Evolutionary conservation across 768 basidiomycete genomes (phyloP).

Genomic region (Russula compacta): DNA sequence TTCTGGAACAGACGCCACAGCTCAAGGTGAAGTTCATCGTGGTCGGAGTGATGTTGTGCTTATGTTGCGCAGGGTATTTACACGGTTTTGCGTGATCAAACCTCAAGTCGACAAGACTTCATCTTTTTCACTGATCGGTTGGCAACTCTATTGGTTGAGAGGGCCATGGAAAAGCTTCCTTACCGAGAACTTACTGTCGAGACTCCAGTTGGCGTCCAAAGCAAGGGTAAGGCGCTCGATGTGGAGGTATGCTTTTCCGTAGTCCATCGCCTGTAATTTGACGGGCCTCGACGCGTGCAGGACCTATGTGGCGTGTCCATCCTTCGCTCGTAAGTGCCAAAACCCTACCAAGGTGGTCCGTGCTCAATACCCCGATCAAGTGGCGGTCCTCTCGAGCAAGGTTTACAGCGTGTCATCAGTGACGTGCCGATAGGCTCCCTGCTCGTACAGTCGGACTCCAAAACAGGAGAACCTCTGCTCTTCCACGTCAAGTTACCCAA

Average conservation of each 20-base stretch:
- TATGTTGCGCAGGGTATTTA: slow-evolving; percentile 61
- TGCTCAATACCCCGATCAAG: slow-evolving; percentile 30
- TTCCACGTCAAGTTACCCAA: slow-evolving; percentile 74
- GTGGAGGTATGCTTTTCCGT: slow-evolving; percentile 37
- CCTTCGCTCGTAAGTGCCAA: slow-evolving; percentile 61
- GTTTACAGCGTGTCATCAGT: slow-evolving; percentile 79
- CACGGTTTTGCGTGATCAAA: slow-evolving; percentile 70
- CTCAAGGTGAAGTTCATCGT: slow-evolving; percentile 44
- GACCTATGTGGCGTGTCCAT: slow-evolving; percentile 84
- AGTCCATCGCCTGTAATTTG: neutral
- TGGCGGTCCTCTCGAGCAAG: slow-evolving; percentile 85
- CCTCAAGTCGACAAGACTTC: slow-evolving; percentile 75
- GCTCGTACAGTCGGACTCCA: slow-evolving; percentile 80
- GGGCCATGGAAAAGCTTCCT: slow-evolving; percentile 77
- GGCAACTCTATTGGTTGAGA: slow-evolving; percentile 75
- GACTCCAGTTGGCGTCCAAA: slow-evolving; percentile 56
- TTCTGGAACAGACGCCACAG: slow-evolving; percentile 75
- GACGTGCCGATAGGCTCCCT: slow-evolving; percentile 84
- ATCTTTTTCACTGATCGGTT: slow-evolving; percentile 88
- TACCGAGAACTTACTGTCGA: slow-evolving; percentile 48
- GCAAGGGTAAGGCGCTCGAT: slow-evolving; percentile 52
- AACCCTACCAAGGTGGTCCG: neutral
- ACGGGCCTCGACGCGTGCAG: slow-evolving; percentile 28
- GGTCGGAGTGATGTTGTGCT: neutral
- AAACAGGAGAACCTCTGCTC: slow-evolving; percentile 80